Evolutionary conservation across 1,139 yeast genomes (phyloP), one percentile per base, ranked within the genome.

Genomic region (Meyerozyma carpophila): DNA sequence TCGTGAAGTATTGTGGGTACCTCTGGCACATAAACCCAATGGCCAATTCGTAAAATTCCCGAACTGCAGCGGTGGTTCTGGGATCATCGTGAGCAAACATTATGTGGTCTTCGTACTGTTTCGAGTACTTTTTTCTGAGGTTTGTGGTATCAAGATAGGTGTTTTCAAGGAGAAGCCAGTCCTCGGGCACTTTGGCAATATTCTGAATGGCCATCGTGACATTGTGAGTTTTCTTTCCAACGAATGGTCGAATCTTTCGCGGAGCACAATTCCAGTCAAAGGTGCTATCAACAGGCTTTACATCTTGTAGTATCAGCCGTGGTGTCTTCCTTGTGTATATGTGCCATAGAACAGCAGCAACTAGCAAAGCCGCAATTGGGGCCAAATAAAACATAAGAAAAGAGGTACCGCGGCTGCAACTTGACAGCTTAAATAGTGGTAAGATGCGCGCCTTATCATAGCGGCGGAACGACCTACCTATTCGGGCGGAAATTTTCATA

Each of bases 181-280:
- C 67, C 41, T 66, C 62, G 1, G 70, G 68, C 1, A 60, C 50
- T 9, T 57, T 46, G 6, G 62, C 49, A 26, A 71, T 46, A 43
- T 66, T 66, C 31, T 57, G 57, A 27, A 70, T 58, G 2, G 64
- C 72, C 71, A 71, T 64, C n/a, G 66, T 61, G 3, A 70, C 66
- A 37, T 65, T 65, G 50, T 67, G 67, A 52, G 65, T 65, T 36
- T 55, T 59, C 43, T 69, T 69, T 3, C 65, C 66, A 1, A 50
- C 46, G 37, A 51, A 51, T 1, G 56, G 56, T 11, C 57, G 41
- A 3, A 51, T 41, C n/a, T 47, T 42, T 5, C 47, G 43, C 1
- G 57, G 57, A n/a, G 47, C 37, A 1, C 34, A 16, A 7, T 48
- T 42, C 56, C 57, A 52, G 4, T 45, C 38, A 43, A 46, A 49